Base-by-base conservation (phyloP, 73 alveolate species). In the Paramecium bursaria region DNA sequence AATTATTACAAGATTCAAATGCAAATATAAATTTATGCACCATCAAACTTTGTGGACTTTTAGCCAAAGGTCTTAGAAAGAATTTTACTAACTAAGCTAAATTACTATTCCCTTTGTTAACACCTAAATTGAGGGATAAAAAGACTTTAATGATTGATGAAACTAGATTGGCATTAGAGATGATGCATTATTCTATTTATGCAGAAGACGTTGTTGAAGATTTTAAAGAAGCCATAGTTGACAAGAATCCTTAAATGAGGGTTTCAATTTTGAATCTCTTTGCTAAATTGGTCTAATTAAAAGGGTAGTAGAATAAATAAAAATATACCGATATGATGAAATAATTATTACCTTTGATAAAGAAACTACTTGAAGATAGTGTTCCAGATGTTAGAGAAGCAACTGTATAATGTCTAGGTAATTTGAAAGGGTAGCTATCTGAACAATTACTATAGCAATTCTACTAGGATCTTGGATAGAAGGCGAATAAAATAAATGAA, bases 301-400 rank as follows among this genome's bases (percentile, higher is more conserved):
- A 42, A 19, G 82, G 82, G 44, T 42, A 67, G 44, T 42, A 53
- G 21, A 53, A 53, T 15, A 31, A 31, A 19, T 35, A 42, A 30
- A 67, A 67, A 67, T 67, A 25, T 67, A 33, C 44, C 3, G 82
- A 67, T 42, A 39, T 53, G 33, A 44, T 67, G 0, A 67, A 67
- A 17, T 1, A 15, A 67, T 39, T 67, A 67, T 42, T 79, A 11
- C 89, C 89, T 29, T 25, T 49, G 2, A 46, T 73, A 0, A 79
- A 79, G 30, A 79, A 79, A 17, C 21, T 79, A 6, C 42, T 79
- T 53, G 89, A 79, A 42, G 89, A 79, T 55, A 79, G 89, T 54
- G 76, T 48, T 13, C 76, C 89, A 11, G 89, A 79, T 53, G 77
- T 79, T 3, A 79, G 89, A 79, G 89, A 79, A 5, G 51, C 75